Conservation (phyloP, 352 stramenopile species). For the Phytophthora megakarya region DNA sequence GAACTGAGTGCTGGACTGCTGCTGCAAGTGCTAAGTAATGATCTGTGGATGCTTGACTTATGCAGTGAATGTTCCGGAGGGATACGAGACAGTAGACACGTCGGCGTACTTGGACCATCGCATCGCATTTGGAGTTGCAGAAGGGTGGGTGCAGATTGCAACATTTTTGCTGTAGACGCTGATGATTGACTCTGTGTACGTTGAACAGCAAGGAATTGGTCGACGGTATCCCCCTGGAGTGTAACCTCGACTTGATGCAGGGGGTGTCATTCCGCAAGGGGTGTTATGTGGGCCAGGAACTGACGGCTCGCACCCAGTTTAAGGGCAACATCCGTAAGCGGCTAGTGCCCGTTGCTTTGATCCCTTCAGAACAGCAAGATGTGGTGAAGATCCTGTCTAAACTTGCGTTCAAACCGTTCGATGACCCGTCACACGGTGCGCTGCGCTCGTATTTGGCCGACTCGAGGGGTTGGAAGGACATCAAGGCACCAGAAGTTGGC, state of each 20-base stretch:
- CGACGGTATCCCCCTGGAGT: slow-evolving; percentile 91
- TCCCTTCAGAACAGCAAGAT: slow-evolving; percentile 56
- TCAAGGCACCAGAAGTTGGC: slow-evolving; percentile 36
- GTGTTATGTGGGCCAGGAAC: slow-evolving; percentile 96
- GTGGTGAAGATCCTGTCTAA: slow-evolving; percentile 55
- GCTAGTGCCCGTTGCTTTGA: slow-evolving; percentile 71
- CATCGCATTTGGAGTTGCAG: slow-evolving; percentile 69
- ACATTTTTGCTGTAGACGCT: background rate
- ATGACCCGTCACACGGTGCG: slow-evolving; percentile 36
- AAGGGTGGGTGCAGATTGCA: slow-evolving; percentile 54
- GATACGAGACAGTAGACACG: slow-evolving; percentile 51
- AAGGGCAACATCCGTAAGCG: slow-evolving; percentile 89
- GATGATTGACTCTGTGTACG: slow-evolving; percentile 8
- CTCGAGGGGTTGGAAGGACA: slow-evolving; percentile 33
- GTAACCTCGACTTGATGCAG: slow-evolving; percentile 91
- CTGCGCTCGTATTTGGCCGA: slow-evolving; percentile 56
- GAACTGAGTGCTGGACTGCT: slow-evolving; percentile 6
- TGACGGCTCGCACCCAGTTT: slow-evolving; percentile 94
- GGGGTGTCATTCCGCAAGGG: slow-evolving; percentile 94
- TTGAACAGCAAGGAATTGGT: slow-evolving; percentile 66
- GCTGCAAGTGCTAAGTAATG: slow-evolving; percentile 10
- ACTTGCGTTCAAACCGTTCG: slow-evolving; percentile 65
- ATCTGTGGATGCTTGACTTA: slow-evolving; percentile 5
- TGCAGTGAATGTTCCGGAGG: slow-evolving; percentile 58
- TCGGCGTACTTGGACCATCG: slow-evolving; percentile 62